Percentiles rank a stretch among this genome's conserved stretches.
Evolutionary conservation across 2,329 filamentous ascomycete genomes (phyloP).

Genomic region (Fusarium penzigii): DNA sequence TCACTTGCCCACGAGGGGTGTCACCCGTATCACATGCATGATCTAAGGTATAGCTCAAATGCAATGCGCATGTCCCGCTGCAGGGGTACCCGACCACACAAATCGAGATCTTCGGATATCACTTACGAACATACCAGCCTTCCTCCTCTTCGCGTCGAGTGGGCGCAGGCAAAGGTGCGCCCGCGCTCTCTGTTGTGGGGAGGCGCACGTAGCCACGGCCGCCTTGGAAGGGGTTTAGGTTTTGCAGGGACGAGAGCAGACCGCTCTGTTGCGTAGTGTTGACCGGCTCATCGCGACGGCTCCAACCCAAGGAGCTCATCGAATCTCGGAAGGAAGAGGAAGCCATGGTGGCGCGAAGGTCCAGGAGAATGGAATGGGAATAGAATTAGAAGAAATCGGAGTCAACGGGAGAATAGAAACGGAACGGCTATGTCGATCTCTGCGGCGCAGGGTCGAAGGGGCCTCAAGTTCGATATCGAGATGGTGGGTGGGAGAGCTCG

Average conservation of each 20-base stretch:
- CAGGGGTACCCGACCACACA: slow-evolving; percentile 40
- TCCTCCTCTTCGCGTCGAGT: slow-evolving; percentile 91
- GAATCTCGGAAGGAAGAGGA: slow-evolving; percentile 89
- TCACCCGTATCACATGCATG: slow-evolving; percentile 45
- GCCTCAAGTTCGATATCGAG: slow-evolving; percentile 19
- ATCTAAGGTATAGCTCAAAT: slow-evolving; percentile 36
- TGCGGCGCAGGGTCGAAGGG: slow-evolving; percentile 20
- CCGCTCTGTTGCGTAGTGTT: slow-evolving; percentile 70
- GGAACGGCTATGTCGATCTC: slow-evolving; percentile 29
- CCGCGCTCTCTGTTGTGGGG: slow-evolving; percentile 78
- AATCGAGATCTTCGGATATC: slow-evolving; percentile 26
- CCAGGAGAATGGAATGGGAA: slow-evolving; percentile 17
- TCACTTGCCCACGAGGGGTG: slow-evolving; percentile 43
- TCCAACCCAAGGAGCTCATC: slow-evolving; percentile 94
- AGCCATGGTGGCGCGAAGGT: slow-evolving; percentile 60
- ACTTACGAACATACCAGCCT: slow-evolving; percentile 93
- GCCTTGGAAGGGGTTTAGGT: slow-evolving; percentile 79
- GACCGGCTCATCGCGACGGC: slow-evolving; percentile 77
- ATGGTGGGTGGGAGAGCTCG: slow-evolving; percentile 24
- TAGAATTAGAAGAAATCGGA: slow-evolving; percentile 11
- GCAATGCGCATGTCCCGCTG: slow-evolving; percentile 49
- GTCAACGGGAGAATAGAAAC: slow-evolving; percentile 19
- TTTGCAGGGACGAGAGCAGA: slow-evolving; percentile 78
- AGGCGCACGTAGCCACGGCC: slow-evolving; percentile 86
- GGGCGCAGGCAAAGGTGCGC: slow-evolving; percentile 83